These are phyloP conservation scores for Tolypocladium pustulatum DNA, from an alignment of 2,329 filamentous ascomycete genomes.

Conservation along the genomic window DNA sequence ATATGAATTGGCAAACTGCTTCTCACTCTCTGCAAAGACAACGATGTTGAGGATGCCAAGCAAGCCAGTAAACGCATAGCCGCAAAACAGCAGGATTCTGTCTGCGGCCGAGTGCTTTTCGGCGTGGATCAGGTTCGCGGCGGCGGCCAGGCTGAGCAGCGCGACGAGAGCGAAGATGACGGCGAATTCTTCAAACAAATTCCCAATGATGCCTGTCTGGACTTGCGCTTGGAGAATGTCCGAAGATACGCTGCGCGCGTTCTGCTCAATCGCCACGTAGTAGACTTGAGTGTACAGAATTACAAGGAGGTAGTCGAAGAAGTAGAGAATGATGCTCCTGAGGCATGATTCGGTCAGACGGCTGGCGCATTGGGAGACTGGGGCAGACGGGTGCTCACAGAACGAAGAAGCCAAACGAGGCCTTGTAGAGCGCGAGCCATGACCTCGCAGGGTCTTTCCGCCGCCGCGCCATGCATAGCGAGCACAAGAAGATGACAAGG, in stretches of 20 bases:
- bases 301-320: background rate
- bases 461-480: constrained; percentile 11
- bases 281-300: constrained; percentile 1
- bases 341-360: background rate
- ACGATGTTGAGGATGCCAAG: constrained; percentile 8
- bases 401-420: constrained; percentile 11
- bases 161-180: constrained; percentile 12
- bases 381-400: constrained; percentile 10
- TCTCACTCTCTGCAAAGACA: constrained; percentile 9
- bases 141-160: constrained; percentile 12
- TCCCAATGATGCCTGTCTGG: constrained; percentile 1
- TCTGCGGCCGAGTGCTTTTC: constrained; percentile 1
- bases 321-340: background rate
- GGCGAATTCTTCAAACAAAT: constrained; percentile 2
- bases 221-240: background rate
- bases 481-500: constrained; percentile 10
- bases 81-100: constrained; percentile 6
- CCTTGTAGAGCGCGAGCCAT: constrained; percentile 14
- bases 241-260: background rate
- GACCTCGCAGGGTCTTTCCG: constrained; percentile 12
- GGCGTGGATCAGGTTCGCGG: constrained; percentile 8
- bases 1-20: constrained; percentile 1
- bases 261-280: background rate
- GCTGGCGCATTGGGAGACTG: background rate
- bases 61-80: constrained; percentile 6